phyloP scores from a whole-genome alignment of 441 rosid species.

The Euphorbia schlechtendalii region DNA sequence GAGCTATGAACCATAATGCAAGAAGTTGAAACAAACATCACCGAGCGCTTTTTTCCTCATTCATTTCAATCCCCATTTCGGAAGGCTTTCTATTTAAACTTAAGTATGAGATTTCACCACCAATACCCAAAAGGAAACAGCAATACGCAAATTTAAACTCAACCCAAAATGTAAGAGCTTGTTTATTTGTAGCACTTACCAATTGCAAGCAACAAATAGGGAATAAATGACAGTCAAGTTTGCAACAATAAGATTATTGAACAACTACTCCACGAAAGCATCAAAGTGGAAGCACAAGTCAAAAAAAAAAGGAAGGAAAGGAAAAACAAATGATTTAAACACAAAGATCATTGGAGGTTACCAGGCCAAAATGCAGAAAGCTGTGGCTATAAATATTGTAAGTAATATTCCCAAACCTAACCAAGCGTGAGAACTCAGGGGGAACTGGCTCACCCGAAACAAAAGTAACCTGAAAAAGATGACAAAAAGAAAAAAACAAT shows the following conservation, averaged over 20 bases:
- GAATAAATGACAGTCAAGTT: background rate
- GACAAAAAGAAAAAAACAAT: background rate
- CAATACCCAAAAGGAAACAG: background rate
- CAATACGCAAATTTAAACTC: background rate
- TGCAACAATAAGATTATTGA: background rate
- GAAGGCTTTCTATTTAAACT: background rate
- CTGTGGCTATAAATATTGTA: slow-evolving; percentile 82
- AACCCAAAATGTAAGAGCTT: background rate
- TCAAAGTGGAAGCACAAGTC: background rate
- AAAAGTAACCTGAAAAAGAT: slow-evolving; percentile 63
- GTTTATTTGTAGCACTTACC: background rate
- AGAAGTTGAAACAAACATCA: background rate
- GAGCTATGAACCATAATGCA: background rate
- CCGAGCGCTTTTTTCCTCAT: background rate
- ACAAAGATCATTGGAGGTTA: slow-evolving; percentile 15
- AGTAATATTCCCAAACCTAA: slow-evolving; percentile 52
- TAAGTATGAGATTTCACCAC: background rate
- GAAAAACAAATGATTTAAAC: slow-evolving; percentile 1
- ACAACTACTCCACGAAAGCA: background rate
- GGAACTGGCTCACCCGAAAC: no score
- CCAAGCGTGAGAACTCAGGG: slow-evolving; percentile 44
- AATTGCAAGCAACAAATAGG: no score
- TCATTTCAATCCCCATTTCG: background rate
- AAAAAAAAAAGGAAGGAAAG: no score
- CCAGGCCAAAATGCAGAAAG: slow-evolving; percentile 89